These are phyloP conservation scores for Ichthyophthirius multifiliis DNA, from an alignment of 169 alveolate species.

Conservation along the genomic window DNA sequence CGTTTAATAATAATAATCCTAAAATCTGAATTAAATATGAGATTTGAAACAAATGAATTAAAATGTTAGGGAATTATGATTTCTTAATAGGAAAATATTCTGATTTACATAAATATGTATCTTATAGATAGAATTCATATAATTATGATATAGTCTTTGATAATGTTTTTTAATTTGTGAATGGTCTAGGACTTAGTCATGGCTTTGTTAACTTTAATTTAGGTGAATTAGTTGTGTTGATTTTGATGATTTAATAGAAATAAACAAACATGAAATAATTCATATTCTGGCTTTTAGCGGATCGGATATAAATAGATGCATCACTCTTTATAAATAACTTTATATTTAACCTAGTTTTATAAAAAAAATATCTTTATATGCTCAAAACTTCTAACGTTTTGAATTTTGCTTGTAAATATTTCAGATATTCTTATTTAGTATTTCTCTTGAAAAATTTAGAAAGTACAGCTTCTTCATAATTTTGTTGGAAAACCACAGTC, in stretches of 20 bases:
- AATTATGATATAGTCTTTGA: not conserved
- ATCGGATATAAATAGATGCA: not conserved
- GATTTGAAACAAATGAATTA: too few species aligned
- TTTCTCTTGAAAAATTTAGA: slow-evolving; percentile 49
- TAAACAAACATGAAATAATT: not conserved
- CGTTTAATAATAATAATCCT: too few species aligned
- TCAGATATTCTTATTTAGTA: slow-evolving; percentile 41
- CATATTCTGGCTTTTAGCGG: not conserved
- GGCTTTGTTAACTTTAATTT: not conserved
- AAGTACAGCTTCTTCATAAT: slow-evolving; percentile 51
- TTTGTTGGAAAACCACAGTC: slow-evolving; percentile 52
- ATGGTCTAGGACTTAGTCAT: not conserved
- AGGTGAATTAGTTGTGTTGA: not conserved
- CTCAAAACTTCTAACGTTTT: slow-evolving; percentile 38
- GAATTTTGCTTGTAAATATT: slow-evolving; percentile 34
- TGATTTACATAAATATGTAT: not conserved
- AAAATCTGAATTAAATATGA: not conserved
- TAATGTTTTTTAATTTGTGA: not conserved
- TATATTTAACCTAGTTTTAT: not conserved
- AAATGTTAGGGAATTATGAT: not conserved
- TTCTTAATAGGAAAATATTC: not conserved
- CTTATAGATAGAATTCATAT: not conserved
- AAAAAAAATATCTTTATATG: not conserved
- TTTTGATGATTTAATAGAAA: not conserved
- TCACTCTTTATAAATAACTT: not conserved